Evolutionary conservation across 208 protist species (phyloP), one percentile per base, ranked within the genome.

Genomic region (Herpetomonas samuelpessoai): DNA sequence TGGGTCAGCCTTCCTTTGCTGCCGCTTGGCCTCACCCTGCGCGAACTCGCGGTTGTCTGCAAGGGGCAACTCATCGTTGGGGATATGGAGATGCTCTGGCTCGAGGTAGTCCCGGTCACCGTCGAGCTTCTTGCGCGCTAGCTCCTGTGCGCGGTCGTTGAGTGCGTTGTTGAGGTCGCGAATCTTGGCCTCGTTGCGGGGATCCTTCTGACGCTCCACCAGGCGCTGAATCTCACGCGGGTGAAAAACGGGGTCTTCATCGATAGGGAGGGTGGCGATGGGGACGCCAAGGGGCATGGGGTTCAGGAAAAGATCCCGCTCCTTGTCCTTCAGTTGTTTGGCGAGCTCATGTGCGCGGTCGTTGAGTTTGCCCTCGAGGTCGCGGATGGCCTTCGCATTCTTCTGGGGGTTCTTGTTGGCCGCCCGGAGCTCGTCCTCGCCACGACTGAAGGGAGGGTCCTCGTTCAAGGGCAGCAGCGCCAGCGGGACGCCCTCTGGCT

Each of bases 231-330:
- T 62, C 66, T 92, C 81, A 24, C 73, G 67, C 30, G 25, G 60
- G 62, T 76, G 72, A 57, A 92, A 92, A 30, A 47, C 21, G 2
- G 52, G 56, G 56, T 92, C 86, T 19, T 64, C 54, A 48, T 92
- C 76, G 21, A 92, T 69, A 0, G 68, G 68, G 0, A 92, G 71
- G 9, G 78, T 64, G 4, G 27, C 18, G 18, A 65, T 29, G 0
- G 79, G 76, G 4, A 92, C 65, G 48, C 85, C 85, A n/a, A 69
- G 53, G 0, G 65, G 71, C 65, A 79, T 58, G 4, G 79, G 79
- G 47, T 82, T 65, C 25, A 92, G 71, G 56, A 88, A 88, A 22
- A 76, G 53, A 0, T 74, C 52, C 7, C 80, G 80, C 63, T 88
- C 84, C 0, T 45, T 38, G 6, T 77, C 71, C 62, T 87, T 88